Evolutionary conservation across 371 early-diverging fungal species (phyloP).

Genomic region (Rhizomucor pusillus): DNA sequence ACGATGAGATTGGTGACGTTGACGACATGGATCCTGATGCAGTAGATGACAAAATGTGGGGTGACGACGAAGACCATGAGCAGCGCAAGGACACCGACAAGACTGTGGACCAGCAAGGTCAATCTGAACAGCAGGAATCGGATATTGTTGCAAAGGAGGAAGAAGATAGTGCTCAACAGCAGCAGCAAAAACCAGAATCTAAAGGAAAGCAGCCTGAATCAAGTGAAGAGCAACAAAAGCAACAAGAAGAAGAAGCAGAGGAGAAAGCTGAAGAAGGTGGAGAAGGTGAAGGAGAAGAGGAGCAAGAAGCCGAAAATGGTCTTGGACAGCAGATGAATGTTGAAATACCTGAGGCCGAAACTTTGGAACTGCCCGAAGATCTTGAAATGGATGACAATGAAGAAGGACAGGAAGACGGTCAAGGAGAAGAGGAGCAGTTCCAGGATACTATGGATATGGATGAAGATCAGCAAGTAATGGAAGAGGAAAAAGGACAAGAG

Average conservation of each 20-base stretch:
- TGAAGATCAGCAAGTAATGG: constrained; percentile 30
- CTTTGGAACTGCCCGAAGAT: constrained; percentile 63
- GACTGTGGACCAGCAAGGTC: constrained; percentile 55
- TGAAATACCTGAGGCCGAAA: constrained; percentile 62
- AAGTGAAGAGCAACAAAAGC: constrained; percentile 28
- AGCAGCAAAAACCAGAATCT: constrained; percentile 20
- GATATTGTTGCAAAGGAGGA: constrained; percentile 72
- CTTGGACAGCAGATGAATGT: constrained; percentile 57
- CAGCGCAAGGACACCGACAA: constrained; percentile 66
- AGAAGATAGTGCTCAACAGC: constrained; percentile 46
- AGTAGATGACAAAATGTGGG: constrained; percentile 98
- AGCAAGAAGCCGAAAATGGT: constrained; percentile 44
- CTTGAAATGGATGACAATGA: constrained; percentile 57
- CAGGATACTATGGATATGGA: constrained; percentile 46
- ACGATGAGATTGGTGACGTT: constrained; percentile 91
- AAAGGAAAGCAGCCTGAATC: constrained; percentile 34
- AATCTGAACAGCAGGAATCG: constrained; percentile 52
- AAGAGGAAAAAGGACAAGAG: constrained; percentile 27
- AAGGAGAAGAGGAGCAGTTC: constrained; percentile 36
- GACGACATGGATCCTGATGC: constrained; percentile 87
- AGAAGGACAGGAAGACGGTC: constrained; percentile 40
- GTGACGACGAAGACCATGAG: constrained; percentile 79
- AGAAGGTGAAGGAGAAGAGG: constrained; percentile 36
- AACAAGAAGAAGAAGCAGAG: constrained; percentile 52
- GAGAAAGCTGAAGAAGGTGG: constrained; percentile 42